A percentile compares a stretch with the other conserved stretches of the same genome.
phyloP scores from a whole-genome alignment of 163 green algal species.

The Smithsoniella earleae region DNA sequence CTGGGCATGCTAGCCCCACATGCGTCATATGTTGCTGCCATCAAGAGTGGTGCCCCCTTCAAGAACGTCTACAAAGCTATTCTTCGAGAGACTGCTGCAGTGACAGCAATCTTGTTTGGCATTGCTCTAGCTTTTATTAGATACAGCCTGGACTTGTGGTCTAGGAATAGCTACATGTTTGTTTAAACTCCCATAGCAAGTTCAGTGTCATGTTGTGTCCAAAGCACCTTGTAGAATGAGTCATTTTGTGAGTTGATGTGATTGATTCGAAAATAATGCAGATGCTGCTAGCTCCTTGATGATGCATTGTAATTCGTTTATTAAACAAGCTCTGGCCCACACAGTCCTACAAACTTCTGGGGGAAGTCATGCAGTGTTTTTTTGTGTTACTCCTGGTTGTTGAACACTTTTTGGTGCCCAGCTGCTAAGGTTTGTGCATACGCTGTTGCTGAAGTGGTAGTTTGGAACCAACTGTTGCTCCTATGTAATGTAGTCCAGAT shows the following conservation, averaged over 20 bases:
- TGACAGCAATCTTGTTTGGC: neutral
- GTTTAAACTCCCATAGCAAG: neutral
- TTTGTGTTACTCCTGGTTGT: no score
- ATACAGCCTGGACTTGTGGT: neutral
- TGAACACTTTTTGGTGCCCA: no score
- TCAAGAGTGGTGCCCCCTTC: neutral
- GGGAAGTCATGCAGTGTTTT: no score
- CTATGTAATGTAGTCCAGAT: no score
- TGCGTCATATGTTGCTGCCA: neutral
- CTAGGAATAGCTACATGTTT: constrained; percentile 3
- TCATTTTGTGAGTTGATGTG: neutral
- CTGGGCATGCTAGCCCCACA: neutral
- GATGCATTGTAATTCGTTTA: no score
- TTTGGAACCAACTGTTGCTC: no score
- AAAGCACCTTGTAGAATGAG: neutral
- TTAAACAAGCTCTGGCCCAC: no score
- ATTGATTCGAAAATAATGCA: neutral
- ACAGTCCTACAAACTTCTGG: no score
- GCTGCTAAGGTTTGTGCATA: no score
- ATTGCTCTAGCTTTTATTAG: neutral
- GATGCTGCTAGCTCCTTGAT: no score
- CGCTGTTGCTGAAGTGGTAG: no score
- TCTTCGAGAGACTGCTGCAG: neutral
- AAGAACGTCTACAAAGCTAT: neutral
- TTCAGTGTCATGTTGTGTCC: neutral